Evolutionary conservation across 305 asterid genomes (phyloP).

Genomic region (Solanum hybrid): DNA sequence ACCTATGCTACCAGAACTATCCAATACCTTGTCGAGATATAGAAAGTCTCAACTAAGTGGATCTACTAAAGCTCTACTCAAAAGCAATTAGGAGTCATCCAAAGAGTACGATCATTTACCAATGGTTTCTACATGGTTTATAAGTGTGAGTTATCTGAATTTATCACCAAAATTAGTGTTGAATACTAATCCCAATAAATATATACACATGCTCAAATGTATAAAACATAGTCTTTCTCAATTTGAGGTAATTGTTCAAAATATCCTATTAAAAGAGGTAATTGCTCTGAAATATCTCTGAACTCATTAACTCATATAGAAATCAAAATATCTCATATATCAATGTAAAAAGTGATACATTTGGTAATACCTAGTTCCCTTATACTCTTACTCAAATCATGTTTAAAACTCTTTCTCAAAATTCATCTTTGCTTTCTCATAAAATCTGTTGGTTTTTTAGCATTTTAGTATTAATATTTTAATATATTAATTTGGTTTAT

Average conservation of each 20-base stretch:
- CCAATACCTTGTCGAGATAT: neutral
- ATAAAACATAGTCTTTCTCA: neutral
- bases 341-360: neutral
- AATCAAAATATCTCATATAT: neutral
- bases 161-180: neutral
- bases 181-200: neutral
- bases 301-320: neutral
- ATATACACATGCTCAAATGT: neutral
- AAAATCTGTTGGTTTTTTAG: too few relatives aligned
- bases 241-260: neutral
- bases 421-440: neutral
- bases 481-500: too few relatives aligned
- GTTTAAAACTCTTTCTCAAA: neutral
- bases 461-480: too few relatives aligned
- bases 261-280: neutral
- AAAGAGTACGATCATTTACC: neutral
- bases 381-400: neutral
- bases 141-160: neutral
- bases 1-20: neutral
- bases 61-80: neutral
- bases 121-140: neutral
- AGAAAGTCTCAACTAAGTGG: neutral
- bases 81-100: neutral
- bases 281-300: neutral
- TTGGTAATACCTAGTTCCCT: neutral